These are phyloP conservation scores for Neopestalotiopsis sp. DNA, from an alignment of 2,329 filamentous ascomycete genomes.

Conservation along the genomic window DNA sequence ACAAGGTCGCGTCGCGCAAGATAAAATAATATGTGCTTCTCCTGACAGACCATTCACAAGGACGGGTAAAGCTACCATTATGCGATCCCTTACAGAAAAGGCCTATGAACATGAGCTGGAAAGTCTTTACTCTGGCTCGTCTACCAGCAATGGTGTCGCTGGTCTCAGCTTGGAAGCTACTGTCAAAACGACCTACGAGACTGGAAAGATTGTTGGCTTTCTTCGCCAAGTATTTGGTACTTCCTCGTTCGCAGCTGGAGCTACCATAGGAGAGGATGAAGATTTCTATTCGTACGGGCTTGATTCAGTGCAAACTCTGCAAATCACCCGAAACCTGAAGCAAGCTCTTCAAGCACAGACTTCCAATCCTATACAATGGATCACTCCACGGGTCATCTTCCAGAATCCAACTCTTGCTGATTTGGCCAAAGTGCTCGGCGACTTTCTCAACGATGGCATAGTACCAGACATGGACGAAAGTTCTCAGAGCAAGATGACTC, in stretches of 20 bases:
- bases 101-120: slow-evolving; percentile 28
- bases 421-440: slow-evolving; percentile 19
- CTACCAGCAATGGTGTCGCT: background rate
- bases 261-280: slow-evolving; percentile 19
- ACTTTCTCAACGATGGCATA: slow-evolving; percentile 22
- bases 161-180: slow-evolving; percentile 6
- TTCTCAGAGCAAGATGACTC: background rate
- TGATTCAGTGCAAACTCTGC: slow-evolving; percentile 25
- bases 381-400: slow-evolving; percentile 25
- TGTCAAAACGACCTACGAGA: slow-evolving; percentile 18
- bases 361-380: slow-evolving; percentile 18
- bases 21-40: slow-evolving; percentile 25
- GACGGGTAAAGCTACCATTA: slow-evolving; percentile 29
- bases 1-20: slow-evolving; percentile 25
- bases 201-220: slow-evolving; percentile 9
- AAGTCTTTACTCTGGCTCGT: slow-evolving; percentile 20
- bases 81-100: slow-evolving; percentile 28
- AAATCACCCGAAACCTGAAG: slow-evolving; percentile 21
- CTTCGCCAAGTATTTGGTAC: slow-evolving; percentile 10
- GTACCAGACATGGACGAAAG: slow-evolving; percentile 18
- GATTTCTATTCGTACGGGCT: slow-evolving; percentile 26
- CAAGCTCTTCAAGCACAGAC: slow-evolving; percentile 21
- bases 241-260: slow-evolving; percentile 5
- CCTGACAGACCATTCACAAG: slow-evolving; percentile 28
- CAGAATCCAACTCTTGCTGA: slow-evolving; percentile 21